These are phyloP conservation scores for Lipomyces chichibuensis DNA, from an alignment of 805 yeast genomes.

Conservation along the genomic window DNA sequence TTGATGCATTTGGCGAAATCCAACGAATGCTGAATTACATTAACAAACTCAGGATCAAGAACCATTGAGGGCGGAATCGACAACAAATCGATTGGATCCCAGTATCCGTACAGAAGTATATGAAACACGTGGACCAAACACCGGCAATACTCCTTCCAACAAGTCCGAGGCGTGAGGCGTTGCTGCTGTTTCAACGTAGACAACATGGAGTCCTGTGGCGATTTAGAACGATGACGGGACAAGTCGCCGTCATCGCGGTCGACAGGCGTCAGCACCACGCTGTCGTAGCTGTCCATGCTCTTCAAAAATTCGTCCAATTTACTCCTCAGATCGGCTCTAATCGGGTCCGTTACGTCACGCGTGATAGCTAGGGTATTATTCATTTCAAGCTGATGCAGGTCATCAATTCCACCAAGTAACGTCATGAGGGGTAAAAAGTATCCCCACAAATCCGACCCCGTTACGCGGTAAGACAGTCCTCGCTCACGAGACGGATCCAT, in stretches of 20 bases:
- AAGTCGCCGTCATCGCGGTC: not conserved
- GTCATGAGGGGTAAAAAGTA: slow-evolving; percentile 47
- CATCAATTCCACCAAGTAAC: slow-evolving; percentile 43
- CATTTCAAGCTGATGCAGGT: slow-evolving; percentile 38
- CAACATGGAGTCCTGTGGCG: not conserved
- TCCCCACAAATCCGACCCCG: slow-evolving; percentile 47
- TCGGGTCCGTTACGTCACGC: slow-evolving; percentile 30
- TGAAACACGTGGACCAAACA: slow-evolving; percentile 39
- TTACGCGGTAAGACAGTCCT: slow-evolving; percentile 40
- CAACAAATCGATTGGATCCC: slow-evolving; percentile 42
- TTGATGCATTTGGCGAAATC: slow-evolving; percentile 38
- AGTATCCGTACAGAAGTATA: slow-evolving; percentile 39
- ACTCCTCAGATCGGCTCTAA: slow-evolving; percentile 29
- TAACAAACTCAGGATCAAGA: slow-evolving; percentile 37
- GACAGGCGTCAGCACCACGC: not conserved
- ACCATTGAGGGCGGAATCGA: slow-evolving; percentile 36
- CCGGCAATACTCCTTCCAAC: slow-evolving; percentile 34
- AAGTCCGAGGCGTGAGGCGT: slow-evolving; percentile 18
- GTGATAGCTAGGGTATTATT: slow-evolving; percentile 37
- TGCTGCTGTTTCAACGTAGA: not conserved
- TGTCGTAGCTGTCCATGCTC: slow-evolving; percentile 30
- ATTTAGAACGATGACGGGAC: not conserved
- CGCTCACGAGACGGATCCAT: slow-evolving; percentile 40
- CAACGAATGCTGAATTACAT: slow-evolving; percentile 39
- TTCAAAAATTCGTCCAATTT: slow-evolving; percentile 27